Base-by-base conservation (phyloP, 2,329 filamentous ascomycete genomes). In the Clonostachys sp. region DNA sequence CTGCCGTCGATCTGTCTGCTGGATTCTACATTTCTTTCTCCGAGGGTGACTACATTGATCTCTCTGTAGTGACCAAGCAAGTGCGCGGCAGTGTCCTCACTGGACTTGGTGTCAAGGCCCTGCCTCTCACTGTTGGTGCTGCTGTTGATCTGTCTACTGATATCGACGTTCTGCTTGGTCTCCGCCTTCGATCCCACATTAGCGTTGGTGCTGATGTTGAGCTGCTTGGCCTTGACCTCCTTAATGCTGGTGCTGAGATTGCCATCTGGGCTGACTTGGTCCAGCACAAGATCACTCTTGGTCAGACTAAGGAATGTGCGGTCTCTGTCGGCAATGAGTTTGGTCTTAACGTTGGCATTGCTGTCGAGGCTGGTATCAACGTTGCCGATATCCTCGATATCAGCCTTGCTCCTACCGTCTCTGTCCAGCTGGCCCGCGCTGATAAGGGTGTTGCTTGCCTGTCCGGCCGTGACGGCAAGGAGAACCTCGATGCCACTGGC, bases 201-300 rank as follows among this genome's bases (percentile, higher is more conserved):
- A 73, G 67, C 41, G 57, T 70, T 13, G 55, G 62, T 30, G 61
- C 69, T 13, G 61, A 65, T 2, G 51, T 60, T 17, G 50, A 58
- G 3, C 57, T 60, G 14, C 51, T 57, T 12, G 49, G 48, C 13
- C 53, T 60, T 17, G 54, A 58, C 5, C 53, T 70, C 4, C 53
- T 67, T 49, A 64, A 66, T 38, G 65, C 73, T 17, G 71, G 68
- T 53, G 67, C 73, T 34, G 68, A 71, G 53, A 51, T 73, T 13
- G 66, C 65, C 41, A 61, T 80, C 41, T 80, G 68, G 57, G 70
- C 72, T 48, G 74, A 81, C 61, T 58, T 83, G 7, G 68, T 78
- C n/a, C 73, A 81, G 54, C 77, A 81, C 59, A 67, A 71, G 48
- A 65, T 67, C 51, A 58, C 64, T 46, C 63, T 74, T 46, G 64